Percentiles rank a stretch among this genome's conserved stretches.
phyloP scores from a whole-genome alignment of 2,329 filamentous ascomycete genomes.

The Botrytis byssoidea region DNA sequence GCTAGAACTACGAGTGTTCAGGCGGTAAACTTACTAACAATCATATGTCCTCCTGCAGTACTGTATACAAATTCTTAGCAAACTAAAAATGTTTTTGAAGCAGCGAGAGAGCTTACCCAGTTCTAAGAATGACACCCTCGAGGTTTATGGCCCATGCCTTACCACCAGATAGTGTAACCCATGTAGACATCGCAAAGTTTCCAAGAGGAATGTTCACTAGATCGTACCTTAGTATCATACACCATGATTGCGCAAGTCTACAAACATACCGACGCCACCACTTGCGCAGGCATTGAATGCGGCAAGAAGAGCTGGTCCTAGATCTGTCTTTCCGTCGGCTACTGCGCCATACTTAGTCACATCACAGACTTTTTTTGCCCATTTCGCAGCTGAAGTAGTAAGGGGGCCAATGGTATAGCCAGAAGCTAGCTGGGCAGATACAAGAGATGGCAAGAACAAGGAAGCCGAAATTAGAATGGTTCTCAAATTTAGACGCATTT shows the following conservation, averaged over 20 bases:
- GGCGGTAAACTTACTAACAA: slow-evolving; percentile 38
- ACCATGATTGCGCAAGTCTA: neutral
- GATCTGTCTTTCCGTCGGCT: slow-evolving; percentile 46
- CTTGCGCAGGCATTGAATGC: slow-evolving; percentile 46
- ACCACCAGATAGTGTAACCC: slow-evolving; percentile 49
- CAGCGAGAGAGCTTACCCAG: slow-evolving; percentile 37
- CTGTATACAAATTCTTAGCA: slow-evolving; percentile 15
- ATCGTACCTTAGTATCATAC: neutral
- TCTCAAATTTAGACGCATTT: slow-evolving; percentile 1
- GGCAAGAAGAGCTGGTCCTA: slow-evolving; percentile 44
- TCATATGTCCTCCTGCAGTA: slow-evolving; percentile 51
- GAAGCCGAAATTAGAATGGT: neutral
- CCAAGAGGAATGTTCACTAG: slow-evolving; percentile 19
- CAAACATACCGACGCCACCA: slow-evolving; percentile 39
- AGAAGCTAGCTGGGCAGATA: slow-evolving; percentile 13
- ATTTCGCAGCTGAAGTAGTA: slow-evolving; percentile 27
- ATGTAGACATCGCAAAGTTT: slow-evolving; percentile 46
- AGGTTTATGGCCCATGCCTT: slow-evolving; percentile 50
- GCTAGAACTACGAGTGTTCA: too few species aligned
- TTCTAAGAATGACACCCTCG: slow-evolving; percentile 53
- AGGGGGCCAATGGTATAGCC: slow-evolving; percentile 29
- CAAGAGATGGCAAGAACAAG: slow-evolving; percentile 15
- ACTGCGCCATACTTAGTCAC: slow-evolving; percentile 47
- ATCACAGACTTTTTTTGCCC: slow-evolving; percentile 40
- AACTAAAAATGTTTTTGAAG: neutral